Conservation (phyloP, 2,329 filamentous ascomycete genomes). For the Colletotrichum tabaci region DNA sequence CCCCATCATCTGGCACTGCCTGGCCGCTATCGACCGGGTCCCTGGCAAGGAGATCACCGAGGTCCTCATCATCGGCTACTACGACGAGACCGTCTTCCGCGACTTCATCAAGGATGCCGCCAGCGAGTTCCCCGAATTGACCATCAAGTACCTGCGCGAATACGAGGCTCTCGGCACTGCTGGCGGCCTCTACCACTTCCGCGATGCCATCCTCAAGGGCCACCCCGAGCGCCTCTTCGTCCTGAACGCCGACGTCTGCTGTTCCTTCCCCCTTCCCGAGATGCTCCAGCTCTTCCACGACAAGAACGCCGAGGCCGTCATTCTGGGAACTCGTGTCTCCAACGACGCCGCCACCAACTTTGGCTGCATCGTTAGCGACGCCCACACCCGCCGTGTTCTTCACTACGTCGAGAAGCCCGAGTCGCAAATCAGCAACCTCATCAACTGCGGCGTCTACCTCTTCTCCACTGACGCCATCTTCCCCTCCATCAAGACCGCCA, state of each 20-base stretch:
- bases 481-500: constrained; percentile 92
- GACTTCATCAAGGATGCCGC: constrained; percentile 96
- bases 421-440: constrained; percentile 96
- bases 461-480: constrained; percentile 97
- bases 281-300: constrained; percentile 97
- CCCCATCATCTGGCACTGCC: constrained; percentile 98
- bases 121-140: constrained; percentile 87
- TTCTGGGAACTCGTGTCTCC: constrained; percentile 91
- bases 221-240: constrained; percentile 96
- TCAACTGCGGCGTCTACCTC: constrained; percentile 99
- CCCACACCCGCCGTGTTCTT: constrained; percentile 93
- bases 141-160: constrained; percentile 96
- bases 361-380: constrained; percentile 96
- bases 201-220: constrained; percentile 97
- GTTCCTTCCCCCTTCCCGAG: constrained; percentile 94
- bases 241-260: constrained; percentile 98
- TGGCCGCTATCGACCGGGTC: constrained; percentile 91
- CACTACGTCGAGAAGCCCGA: constrained; percentile 99
- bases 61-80: constrained; percentile 98
- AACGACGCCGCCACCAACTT: constrained; percentile 96
- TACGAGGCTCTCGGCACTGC: constrained; percentile 97
- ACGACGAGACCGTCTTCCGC: constrained; percentile 96
- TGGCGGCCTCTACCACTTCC: constrained; percentile 98
- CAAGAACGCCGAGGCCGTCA: constrained; percentile 96
- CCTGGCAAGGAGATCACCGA: constrained; percentile 86